Evolutionary conservation across 306 rosid genomes (phyloP), one percentile per base, ranked within the genome.

Genomic region (Begonia loranthoides): DNA sequence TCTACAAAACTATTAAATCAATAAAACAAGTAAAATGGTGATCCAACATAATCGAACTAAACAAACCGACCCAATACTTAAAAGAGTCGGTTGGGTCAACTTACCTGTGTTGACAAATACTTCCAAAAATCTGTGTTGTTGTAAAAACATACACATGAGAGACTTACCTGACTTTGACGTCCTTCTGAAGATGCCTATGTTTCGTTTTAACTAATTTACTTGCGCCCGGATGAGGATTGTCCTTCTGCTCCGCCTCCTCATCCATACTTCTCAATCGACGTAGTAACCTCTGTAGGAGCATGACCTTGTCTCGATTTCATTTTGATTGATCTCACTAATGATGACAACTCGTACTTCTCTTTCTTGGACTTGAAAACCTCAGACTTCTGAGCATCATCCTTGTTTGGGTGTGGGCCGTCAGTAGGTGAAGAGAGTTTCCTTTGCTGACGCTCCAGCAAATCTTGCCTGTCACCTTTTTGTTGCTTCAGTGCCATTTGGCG

Each of bases 291-390:
- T 11, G 81, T 61, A 63, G 70, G 62, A 22, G 66, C 56, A 55
- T 74, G 68, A 58, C 59, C 39, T 65, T 70, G 83, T 67, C 68
- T 71, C 19, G 87, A 63, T 68, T 81, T 83, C 94, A 78, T 78
- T 84, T 81, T 78, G 14, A 87, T 58, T 2, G 92, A 83, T 65
- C 66, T 83, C 55, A 83, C 69, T 58, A 77, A 49, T 2, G 79
- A 57, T 3, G 87, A 76, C 41, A 84, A 63, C 52, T 80, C 94
- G 17, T 51, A 51, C 66, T 68, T 70, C 56, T 73, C 74, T 34
- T 66, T 78, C 67, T 68, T 73, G 19, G 74, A 55, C 17, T 56
- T 53, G 48, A 45, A 57, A 56, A 9, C 58, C 47, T 57, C 68
- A 4, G 64, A 58, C 58, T 56, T 76, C 39, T 58, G 64, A 66